Evolutionary conservation across 192 early-diverging fungal species (phyloP).

Genomic region (Umbelopsis vinacea): DNA sequence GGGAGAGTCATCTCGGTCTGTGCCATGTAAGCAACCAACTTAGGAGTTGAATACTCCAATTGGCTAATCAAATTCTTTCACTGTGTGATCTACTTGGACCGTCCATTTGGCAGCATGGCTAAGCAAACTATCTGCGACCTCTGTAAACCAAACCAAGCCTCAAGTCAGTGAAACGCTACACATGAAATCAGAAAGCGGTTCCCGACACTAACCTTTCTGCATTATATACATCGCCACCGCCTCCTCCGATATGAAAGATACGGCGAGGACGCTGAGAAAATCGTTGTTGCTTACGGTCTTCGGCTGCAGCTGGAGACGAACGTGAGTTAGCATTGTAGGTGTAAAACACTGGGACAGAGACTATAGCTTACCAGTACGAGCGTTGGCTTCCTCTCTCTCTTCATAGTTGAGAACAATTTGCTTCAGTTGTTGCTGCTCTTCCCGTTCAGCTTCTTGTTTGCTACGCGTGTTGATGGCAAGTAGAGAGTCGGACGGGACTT

Average conservation of each 20-base stretch:
- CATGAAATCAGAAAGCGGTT: neutral
- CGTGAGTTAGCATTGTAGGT: neutral
- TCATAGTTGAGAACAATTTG: slow-evolving; percentile 91
- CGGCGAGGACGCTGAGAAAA: slow-evolving; percentile 21
- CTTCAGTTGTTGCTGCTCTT: slow-evolving; percentile 91
- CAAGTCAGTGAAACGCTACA: neutral
- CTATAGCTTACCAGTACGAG: slow-evolving; percentile 29
- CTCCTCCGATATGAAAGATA: slow-evolving; percentile 41
- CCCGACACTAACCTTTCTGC: slow-evolving; percentile 9
- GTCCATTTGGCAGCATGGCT: neutral
- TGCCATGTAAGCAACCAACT: too few species aligned
- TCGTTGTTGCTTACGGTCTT: slow-evolving; percentile 33
- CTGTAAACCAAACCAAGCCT: neutral
- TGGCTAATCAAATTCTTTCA: neutral
- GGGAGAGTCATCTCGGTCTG: too few species aligned
- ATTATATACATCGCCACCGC: slow-evolving; percentile 33
- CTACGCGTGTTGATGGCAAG: slow-evolving; percentile 82
- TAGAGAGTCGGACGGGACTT: slow-evolving; percentile 77
- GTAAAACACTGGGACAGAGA: neutral
- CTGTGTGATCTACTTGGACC: neutral
- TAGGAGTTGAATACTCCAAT: too few species aligned
- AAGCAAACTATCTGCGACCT: neutral
- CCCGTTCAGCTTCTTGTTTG: slow-evolving; percentile 86
- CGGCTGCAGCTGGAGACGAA: slow-evolving; percentile 26
- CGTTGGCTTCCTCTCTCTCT: slow-evolving; percentile 65